These are phyloP conservation scores for Ochromonas danica DNA, from an alignment of 108 stramenopile genomes.

Conservation along the genomic window DNA sequence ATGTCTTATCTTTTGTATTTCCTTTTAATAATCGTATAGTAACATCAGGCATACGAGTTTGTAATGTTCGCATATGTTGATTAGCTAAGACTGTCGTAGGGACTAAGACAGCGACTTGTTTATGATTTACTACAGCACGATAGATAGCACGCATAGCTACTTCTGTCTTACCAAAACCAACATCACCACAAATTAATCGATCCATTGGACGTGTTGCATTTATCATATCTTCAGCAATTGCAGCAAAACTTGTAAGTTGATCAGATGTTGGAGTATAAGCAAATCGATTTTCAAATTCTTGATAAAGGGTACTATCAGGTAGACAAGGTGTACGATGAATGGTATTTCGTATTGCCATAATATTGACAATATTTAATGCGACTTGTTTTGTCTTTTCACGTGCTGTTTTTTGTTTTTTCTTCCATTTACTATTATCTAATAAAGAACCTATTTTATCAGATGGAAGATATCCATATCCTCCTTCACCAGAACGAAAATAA, in stretches of 20 bases:
- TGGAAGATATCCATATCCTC: no score
- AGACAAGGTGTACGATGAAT: not conserved
- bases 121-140: conserved; percentile 71
- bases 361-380: not conserved
- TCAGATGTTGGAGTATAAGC: conserved; percentile 75
- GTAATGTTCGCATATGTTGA: conserved; percentile 71
- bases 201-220: conserved; percentile 90
- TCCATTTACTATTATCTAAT: not conserved
- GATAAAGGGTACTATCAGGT: not conserved
- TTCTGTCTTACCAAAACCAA: conserved; percentile 97
- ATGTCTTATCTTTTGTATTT: not conserved
- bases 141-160: conserved; percentile 83
- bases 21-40: not conserved
- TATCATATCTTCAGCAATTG: conserved; percentile 89
- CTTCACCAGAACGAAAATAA: not conserved
- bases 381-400: not conserved
- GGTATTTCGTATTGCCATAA: not conserved
- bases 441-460: not conserved
- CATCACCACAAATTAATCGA: conserved; percentile 90
- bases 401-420: not conserved
- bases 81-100: conserved; percentile 89
- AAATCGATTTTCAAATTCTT: conserved; percentile 65
- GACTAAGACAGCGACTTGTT: conserved; percentile 84
- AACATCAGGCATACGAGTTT: not conserved
- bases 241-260: conserved; percentile 67